These are phyloP conservation scores for Backusella sp. DNA, from an alignment of 192 early-diverging fungal species.

Conservation along the genomic window DNA sequence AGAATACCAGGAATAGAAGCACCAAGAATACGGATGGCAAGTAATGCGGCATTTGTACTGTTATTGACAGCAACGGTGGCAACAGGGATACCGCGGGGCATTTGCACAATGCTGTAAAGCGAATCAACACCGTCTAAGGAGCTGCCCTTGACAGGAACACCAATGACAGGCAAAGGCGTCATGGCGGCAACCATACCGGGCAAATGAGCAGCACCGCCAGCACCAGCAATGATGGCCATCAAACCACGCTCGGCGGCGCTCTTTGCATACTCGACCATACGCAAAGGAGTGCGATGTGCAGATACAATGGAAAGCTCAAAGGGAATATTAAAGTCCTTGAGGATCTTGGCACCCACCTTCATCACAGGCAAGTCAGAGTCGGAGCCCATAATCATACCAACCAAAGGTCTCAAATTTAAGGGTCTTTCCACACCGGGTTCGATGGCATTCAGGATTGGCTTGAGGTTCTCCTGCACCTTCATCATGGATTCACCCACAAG, in stretches of 20 bases:
- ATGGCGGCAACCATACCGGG: slow-evolving; percentile 99
- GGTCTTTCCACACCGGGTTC: slow-evolving; percentile 55
- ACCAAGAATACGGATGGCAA: slow-evolving; percentile 92
- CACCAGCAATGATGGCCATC: slow-evolving; percentile 97
- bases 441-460: slow-evolving; percentile 59
- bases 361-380: slow-evolving; percentile 97
- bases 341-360: slow-evolving; percentile 85
- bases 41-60: slow-evolving; percentile 91
- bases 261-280: slow-evolving; percentile 92
- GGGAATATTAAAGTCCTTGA: slow-evolving; percentile 87
- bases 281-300: slow-evolving; percentile 92
- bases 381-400: slow-evolving; percentile 99
- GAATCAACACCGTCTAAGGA: slow-evolving; percentile 96
- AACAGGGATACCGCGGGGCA: slow-evolving; percentile 98
- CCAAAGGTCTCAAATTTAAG: slow-evolving; percentile 63
- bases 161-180: slow-evolving; percentile 97
- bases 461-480: slow-evolving; percentile 65
- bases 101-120: slow-evolving; percentile 97
- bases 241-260: slow-evolving; percentile 86
- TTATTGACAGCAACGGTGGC: slow-evolving; percentile 99
- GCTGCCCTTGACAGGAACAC: slow-evolving; percentile 93
- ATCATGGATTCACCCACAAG: slow-evolving; percentile 84
- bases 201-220: slow-evolving; percentile 97
- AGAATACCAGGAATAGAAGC: slow-evolving; percentile 71
- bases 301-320: slow-evolving; percentile 98